These are phyloP conservation scores for Pneumocystis oryctolagi DNA, from an alignment of 1,139 yeast species.

Conservation along the genomic window DNA sequence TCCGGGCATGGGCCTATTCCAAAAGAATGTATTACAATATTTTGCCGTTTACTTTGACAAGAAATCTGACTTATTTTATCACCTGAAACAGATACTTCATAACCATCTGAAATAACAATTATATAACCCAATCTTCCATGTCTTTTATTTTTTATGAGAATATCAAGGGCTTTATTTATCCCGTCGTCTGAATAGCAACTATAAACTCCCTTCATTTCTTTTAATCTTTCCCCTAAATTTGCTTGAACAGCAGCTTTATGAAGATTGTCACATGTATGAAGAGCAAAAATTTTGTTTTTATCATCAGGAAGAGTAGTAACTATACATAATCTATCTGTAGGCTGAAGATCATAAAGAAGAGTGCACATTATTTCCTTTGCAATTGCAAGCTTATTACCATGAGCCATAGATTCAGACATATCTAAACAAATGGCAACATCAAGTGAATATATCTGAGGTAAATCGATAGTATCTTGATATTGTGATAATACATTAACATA, in stretches of 20 bases:
- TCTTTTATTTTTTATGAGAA: neutral
- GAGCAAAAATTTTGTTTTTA: neutral
- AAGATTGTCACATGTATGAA: neutral
- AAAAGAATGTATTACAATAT: neutral
- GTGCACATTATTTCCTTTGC: neutral
- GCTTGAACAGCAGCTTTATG: neutral
- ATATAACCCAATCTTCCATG: neutral
- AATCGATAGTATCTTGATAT: neutral
- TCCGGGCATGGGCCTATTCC: neutral
- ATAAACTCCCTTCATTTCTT: neutral
- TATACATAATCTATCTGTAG: neutral
- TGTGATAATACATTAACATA: neutral
- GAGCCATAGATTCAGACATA: neutral
- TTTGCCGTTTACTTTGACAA: neutral
- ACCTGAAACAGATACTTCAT: neutral
- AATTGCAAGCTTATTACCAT: neutral
- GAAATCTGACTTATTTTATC: neutral
- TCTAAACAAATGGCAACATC: neutral
- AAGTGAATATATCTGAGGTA: neutral
- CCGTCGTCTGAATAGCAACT: neutral
- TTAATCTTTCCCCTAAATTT: neutral
- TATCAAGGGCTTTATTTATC: neutral
- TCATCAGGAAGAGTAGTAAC: neutral
- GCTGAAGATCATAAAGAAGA: neutral
- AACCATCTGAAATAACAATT: neutral